Evolutionary conservation across 805 yeast species (phyloP), one percentile per base, ranked within the genome.

Genomic region (Vanderwaltozyma polyspora): DNA sequence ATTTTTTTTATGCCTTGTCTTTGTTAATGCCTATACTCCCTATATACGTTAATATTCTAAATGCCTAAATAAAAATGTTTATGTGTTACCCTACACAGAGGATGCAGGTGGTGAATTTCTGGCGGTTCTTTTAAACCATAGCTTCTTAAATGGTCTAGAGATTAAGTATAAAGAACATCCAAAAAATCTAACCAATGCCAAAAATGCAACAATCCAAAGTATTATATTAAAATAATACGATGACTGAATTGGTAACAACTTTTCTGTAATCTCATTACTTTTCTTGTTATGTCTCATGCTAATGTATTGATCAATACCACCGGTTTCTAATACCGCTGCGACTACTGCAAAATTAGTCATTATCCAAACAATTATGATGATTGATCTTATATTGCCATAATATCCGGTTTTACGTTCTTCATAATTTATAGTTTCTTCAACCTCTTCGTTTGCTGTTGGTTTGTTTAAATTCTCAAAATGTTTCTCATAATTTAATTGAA

Each of bases 341-440:
- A 85, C 72, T 31, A 89, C 65, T 22, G 82, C 73, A 45, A 84
- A 79, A 53, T 91, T 91, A 27, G 91, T 74, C 37, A 86, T 64
- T 64, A 86, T 75, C 98, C 98, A 89, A 3, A 78, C 56, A 39
- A 91, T 66, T 15, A 89, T 95, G 1, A 94, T 91, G 50, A 83
- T 60, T 0, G 97, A 83, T 55, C 98, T 71, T 41, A 91, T 74
- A 44, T 82, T 75, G 0, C 97, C 96, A 59, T 84, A 89, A 57
- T 87, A 89, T 49, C 85, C 77, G 31, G 76, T 79, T 40, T 78
- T 79, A 33, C 67, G 67, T 36, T 76, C 83, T 18, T 63, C 70
- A 21, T 8, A 8, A 8, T 7, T 7, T 7, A 21, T 25, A 13
- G 39, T 51, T 13, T 52, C 61, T 11, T 59, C 64, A 25, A 62